Conservation (phyloP, 208 protist species). For the Trypanosoma boissoni region DNA sequence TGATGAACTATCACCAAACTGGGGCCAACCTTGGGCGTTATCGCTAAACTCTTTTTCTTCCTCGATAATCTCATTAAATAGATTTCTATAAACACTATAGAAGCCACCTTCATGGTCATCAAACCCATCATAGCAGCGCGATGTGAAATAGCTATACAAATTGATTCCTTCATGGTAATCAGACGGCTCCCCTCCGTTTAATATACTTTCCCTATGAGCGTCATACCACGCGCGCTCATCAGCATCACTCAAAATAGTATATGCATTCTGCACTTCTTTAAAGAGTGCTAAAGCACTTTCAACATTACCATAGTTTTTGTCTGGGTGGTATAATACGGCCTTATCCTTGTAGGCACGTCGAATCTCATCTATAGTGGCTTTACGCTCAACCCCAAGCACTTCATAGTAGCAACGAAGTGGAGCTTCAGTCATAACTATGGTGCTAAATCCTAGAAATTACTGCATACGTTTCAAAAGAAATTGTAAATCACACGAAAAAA, state of each 20-base stretch:
- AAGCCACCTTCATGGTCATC: constrained; percentile 75
- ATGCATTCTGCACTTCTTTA: constrained; percentile 90
- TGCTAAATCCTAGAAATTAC: too few species aligned
- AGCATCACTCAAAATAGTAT: constrained; percentile 81
- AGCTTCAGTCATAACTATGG: constrained; percentile 35
- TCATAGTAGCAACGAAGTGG: constrained; percentile 86
- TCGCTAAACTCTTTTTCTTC: constrained; percentile 65
- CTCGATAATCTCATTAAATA: constrained; percentile 72
- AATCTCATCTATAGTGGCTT: constrained; percentile 78
- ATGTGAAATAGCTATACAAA: constrained; percentile 82
- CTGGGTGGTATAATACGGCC: constrained; percentile 85
- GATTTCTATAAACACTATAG: constrained; percentile 71
- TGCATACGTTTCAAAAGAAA: too few species aligned
- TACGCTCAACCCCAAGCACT: constrained; percentile 75
- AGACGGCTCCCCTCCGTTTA: constrained; percentile 55
- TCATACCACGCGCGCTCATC: constrained; percentile 90
- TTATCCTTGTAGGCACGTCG: constrained; percentile 85
- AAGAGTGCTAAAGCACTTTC: constrained; percentile 73
- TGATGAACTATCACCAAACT: constrained; percentile 65
- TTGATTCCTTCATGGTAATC: constrained; percentile 68
- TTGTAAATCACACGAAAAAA: too few species aligned
- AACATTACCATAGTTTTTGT: constrained; percentile 86
- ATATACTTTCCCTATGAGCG: constrained; percentile 80
- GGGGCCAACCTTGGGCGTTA: constrained; percentile 57
- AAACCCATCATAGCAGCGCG: constrained; percentile 76